Evolutionary conservation across 2,329 filamentous ascomycete genomes (phyloP), one percentile per base, ranked within the genome.

Genomic region (Arthrobotrys pseudoclavata): DNA sequence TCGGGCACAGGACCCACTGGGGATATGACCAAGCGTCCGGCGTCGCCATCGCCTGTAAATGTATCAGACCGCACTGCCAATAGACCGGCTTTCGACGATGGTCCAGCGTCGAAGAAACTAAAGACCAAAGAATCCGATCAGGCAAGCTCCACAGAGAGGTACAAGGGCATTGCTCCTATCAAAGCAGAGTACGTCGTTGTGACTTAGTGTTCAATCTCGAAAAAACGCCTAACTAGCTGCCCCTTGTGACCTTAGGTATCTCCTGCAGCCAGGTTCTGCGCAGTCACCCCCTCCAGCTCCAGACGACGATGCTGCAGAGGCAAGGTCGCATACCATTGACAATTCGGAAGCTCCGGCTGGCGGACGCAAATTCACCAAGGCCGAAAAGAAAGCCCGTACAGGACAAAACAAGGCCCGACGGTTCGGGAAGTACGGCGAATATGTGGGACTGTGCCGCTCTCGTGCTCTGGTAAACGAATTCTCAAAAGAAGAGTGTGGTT

Each of bases 401-500:
- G 81, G 81, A 24, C 81, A 82, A 76, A 82, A 82, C 42, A 82
- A 81, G 55, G 79, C 79, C 15, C 69, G 81, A 37, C 79, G 80
- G 29, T 82, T 82, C 72, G 80, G 68, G 34, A 79, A 81, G 52
- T 81, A 80, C 57, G 79, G 74, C 15, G 80, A 79, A 22, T 80
- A 80, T 29, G 79, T 52, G 10, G 60, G 76, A 40, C 29, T 78
- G 47, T 75, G 67, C 22, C 74, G 74, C 45, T 67, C 67, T 18
- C 60, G 62, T 18, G 74, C 74, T 9, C 62, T 77, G 18, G 74
- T 57, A 47, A 62, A 77, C 37, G 74, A 77, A 60, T 77, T 77
- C 47, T 77, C 74, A 29, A 67, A 62, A 22, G 83, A 83, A 20
- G 85, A 89, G 26, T 98, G 96, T 84, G 87, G 86, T 60, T 96